Evolutionary conservation across 2,329 filamentous ascomycete species (phyloP), one percentile per base, ranked within the genome.

Genomic region (Rhinocladiella mackenziei): DNA sequence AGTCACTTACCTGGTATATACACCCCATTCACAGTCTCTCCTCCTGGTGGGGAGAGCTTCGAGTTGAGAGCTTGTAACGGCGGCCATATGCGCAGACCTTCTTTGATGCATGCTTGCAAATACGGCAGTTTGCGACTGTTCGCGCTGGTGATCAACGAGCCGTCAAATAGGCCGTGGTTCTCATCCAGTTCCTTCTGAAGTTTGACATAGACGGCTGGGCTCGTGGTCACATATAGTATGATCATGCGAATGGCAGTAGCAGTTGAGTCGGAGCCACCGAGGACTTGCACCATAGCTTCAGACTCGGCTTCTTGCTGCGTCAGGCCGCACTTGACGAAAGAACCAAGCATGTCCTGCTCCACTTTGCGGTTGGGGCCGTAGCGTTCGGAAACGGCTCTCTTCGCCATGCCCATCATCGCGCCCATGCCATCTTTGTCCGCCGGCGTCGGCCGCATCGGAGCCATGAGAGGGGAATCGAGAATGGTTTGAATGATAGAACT

Each of bases 71-170:
- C 66, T 2, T 63, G 63, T 0, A 70, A 64, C 0, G 72, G 71
- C 2, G 72, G 69, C 48, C 65, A 67, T 15, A 75, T 63, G 0
- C 75, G 64, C 13, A 76, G 58, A 0, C 66, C 68, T 52, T 77
- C 75, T 37, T 68, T 68, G 28, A 77, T 67, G 4, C 71, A 69
- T 0, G 74, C 74, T 48, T 73, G 68, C 5, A 78, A 62, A 46
- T 75, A 77, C 0, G 67, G 65, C 4, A 76, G 32, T n/a, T n/a
- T n/a, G n/a, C n/a, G n/a, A n/a, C n/a, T n/a, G n/a, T n/a, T n/a
- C n/a, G n/a, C n/a, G n/a, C n/a, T n/a, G n/a, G n/a, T n/a, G n/a
- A n/a, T n/a, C n/a, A n/a, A n/a, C n/a, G n/a, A n/a, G n/a, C n/a
- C n/a, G n/a, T n/a, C n/a, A n/a, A n/a, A n/a, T n/a, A n/a, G n/a